Evolutionary conservation across 2,329 filamentous ascomycete species (phyloP), one percentile per base, ranked within the genome.

Genomic region (Trichoderma simmonsii): DNA sequence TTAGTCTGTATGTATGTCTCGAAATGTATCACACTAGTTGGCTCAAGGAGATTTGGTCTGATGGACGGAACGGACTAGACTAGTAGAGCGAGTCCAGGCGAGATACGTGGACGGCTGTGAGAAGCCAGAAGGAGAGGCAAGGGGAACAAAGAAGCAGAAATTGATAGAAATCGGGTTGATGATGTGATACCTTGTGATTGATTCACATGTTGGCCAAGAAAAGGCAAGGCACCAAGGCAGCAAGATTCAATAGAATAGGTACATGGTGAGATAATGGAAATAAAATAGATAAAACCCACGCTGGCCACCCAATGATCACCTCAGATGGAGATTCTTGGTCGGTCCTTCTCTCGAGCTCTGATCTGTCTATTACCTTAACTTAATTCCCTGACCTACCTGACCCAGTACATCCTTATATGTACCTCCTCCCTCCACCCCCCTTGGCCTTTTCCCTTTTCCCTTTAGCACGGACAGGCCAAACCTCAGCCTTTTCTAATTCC

Each of bases 401-500:
- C 43, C n/a, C 18, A n/a, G 56, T 66, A 34, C 57, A 28, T 36
- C 18, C 43, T 39, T 39, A 39, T 39, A 61, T 61, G 59, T 70
- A 61, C 36, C 56, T 64, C 63, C 48, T 36, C 59, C 67, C 56
- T 62, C 66, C 34, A 32, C 18, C 36, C 39, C 73, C 74, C 67
- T 74, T 71, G 71, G 36, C 72, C 60, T 73, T 66, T 62, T 72
- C 75, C 67, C 74, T 63, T 73, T 73, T 75, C 73, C 71, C 54
- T 51, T 34, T 65, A 65, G 62, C 62, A 65, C 43, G 28, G 8
- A 48, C 59, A 61, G 24, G 18, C 59, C 39, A 54, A 65, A 54
- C 24, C 62, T 65, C 66, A 70, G 72, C 32, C 72, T 75, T 72
- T 72, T 77, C 74, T 78, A 73, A 77, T 79, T 76, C 75, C 76